Evolutionary conservation across 805 yeast species (phyloP).

Genomic region (Lipomyces mesembrius): DNA sequence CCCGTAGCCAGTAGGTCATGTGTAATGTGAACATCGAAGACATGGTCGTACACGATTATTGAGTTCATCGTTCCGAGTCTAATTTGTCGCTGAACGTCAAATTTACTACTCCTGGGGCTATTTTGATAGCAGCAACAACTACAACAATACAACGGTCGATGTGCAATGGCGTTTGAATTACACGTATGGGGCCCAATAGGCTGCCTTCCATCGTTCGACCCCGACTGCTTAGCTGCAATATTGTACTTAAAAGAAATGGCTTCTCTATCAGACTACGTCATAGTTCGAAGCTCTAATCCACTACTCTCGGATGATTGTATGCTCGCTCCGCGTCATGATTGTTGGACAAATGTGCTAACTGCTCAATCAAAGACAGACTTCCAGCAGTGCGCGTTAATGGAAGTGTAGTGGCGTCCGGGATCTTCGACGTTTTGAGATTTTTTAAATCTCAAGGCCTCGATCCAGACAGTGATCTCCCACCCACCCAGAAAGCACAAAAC

Average conservation of each 20-base stretch:
- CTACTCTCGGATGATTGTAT: conserved; percentile 24
- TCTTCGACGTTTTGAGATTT: conserved; percentile 32
- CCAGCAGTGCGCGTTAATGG: conserved; percentile 33
- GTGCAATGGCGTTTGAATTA: conserved; percentile 24
- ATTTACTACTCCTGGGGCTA: too few species aligned
- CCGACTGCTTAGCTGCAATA: conserved; percentile 39
- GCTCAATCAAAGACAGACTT: conserved; percentile 8
- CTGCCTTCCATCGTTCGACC: conserved; percentile 38
- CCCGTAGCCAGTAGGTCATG: too few species aligned
- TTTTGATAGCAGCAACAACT: not conserved
- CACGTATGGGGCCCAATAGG: conserved; percentile 39
- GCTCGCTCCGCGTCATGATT: conserved; percentile 1
- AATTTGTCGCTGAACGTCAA: not conserved
- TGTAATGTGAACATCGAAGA: too few species aligned
- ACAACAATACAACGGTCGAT: not conserved
- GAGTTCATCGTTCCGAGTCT: too few species aligned
- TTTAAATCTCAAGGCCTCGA: conserved; percentile 25
- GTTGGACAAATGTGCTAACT: not conserved
- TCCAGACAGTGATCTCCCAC: conserved; percentile 19
- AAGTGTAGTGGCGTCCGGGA: conserved; percentile 31
- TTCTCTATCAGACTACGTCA: conserved; percentile 9
- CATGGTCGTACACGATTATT: too few species aligned
- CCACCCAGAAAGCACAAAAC: conserved; percentile 25
- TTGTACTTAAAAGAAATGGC: conserved; percentile 26
- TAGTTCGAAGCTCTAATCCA: conserved; percentile 36